Conservation (phyloP, 352 stramenopile species). For the Plasmopara muralis region DNA sequence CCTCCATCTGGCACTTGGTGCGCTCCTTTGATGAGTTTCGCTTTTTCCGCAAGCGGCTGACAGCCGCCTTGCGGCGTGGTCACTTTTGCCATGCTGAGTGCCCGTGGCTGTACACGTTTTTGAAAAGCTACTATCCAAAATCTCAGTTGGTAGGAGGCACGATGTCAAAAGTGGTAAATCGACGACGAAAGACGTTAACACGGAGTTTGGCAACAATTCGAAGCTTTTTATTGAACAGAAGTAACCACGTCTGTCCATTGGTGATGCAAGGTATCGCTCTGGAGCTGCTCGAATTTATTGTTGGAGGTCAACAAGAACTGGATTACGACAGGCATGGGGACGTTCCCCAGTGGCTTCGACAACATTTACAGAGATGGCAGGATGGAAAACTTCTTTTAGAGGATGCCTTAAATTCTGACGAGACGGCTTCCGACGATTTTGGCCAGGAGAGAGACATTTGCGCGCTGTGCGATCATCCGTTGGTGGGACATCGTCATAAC, state of each 20-base stretch:
- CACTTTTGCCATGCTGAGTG: slow-evolving; percentile 49
- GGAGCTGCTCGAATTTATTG: slow-evolving; percentile 30
- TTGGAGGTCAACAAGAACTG: slow-evolving; percentile 9
- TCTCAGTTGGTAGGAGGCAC: slow-evolving; percentile 26
- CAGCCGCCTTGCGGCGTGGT: slow-evolving; percentile 21
- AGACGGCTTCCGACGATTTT: slow-evolving; percentile 12
- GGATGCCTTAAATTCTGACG: slow-evolving; percentile 13
- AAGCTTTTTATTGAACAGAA: slow-evolving; percentile 29
- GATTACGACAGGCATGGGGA: slow-evolving; percentile 13
- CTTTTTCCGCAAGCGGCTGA: slow-evolving; percentile 30
- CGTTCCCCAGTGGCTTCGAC: slow-evolving; percentile 12
- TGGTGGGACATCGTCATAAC: slow-evolving; percentile 9
- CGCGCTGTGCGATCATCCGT: slow-evolving; percentile 14
- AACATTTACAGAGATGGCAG: slow-evolving; percentile 21
- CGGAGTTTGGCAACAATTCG: slow-evolving; percentile 32
- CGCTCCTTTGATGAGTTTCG: slow-evolving; percentile 44
- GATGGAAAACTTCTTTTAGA: slow-evolving; percentile 21
- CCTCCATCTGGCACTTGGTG: slow-evolving; percentile 27
- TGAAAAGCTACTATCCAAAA: slow-evolving; percentile 44
- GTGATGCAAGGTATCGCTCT: slow-evolving; percentile 22
- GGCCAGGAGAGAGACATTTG: slow-evolving; percentile 14
- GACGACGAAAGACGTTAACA: slow-evolving; percentile 33
- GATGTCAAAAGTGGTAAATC: slow-evolving; percentile 23
- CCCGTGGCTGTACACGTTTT: slow-evolving; percentile 42
- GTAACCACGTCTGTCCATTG: slow-evolving; percentile 29